Evolutionary conservation across 164 flowering plant species (phyloP).

Genomic region (Macadamia integrifolia): DNA sequence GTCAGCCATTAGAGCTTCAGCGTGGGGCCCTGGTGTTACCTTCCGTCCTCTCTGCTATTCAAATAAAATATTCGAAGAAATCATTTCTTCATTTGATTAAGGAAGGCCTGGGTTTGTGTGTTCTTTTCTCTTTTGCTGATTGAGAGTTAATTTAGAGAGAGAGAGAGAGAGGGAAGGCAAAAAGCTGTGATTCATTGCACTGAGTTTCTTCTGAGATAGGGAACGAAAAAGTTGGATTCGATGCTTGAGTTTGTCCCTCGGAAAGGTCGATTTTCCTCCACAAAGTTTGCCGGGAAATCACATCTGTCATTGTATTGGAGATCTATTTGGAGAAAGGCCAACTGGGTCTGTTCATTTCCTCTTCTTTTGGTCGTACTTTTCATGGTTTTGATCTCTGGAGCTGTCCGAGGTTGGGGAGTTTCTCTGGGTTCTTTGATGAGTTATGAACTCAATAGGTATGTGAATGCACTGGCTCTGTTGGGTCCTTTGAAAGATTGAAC

Average conservation of each 20-base stretch:
- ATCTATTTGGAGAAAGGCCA: neutral
- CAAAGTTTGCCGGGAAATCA: neutral
- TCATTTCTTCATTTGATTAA: too few relatives aligned
- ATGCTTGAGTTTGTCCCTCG: neutral
- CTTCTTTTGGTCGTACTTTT: neutral
- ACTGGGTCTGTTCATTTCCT: neutral
- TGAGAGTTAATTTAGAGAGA: neutral
- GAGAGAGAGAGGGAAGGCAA: neutral
- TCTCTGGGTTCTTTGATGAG: neutral
- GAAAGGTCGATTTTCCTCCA: neutral
- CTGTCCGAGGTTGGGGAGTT: neutral
- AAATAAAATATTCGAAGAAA: too few relatives aligned
- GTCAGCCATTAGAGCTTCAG: constrained; percentile 64
- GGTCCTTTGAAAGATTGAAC: neutral
- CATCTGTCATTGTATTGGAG: neutral
- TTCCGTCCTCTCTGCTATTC: constrained; percentile 1
- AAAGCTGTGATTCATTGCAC: constrained; percentile 20
- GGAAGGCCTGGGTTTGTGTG: neutral
- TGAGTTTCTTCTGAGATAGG: constrained; percentile 1
- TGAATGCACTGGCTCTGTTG: neutral
- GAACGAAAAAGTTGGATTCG: neutral
- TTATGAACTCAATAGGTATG: neutral
- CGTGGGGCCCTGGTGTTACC: constrained; percentile 11
- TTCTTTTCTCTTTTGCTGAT: neutral
- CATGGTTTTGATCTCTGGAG: neutral